Base-by-base conservation (phyloP, 257 asterid genomes). In the Ajuga chamaepitys region DNA sequence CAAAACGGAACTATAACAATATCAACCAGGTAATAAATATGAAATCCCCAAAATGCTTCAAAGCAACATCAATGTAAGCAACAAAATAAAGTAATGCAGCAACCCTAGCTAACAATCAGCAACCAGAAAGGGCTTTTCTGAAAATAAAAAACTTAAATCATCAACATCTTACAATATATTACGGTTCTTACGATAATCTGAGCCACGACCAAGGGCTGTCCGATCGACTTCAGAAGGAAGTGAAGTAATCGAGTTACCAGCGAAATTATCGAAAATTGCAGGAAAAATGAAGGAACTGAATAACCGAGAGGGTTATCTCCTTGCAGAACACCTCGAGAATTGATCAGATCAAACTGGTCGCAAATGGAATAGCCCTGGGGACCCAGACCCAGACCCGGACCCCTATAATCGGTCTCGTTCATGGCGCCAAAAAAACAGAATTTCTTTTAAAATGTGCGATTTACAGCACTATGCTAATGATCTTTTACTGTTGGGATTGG, bases 151-250 rank as follows among this genome's bases (percentile, higher is more conserved):
- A 45, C 21, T 25, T 7, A 60, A 57, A 4, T 11, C 5, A 64
- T 17, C 32, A 26, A 22, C 9, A 62, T 32, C 14, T 0, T 0
- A 56, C n/a, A 16, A 63, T 59, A 35, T 9, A 6, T 21, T 22
- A 30, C 1, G 40, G 65, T 20, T 46, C 86, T 83, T 69, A 86
- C 95, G 24, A 84, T 82, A 76, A 86, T 86, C 67, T 86, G 95
- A 55, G 88, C 80, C 41, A 86, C 83, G 55, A 84, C 77, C 66
- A 81, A 55, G 71, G 95, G 91, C 57, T 86, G 88, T 69, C 87
- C 84, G 26, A 80, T 26, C 16, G 87, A 88, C 69, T 54, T 80
- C 68, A 86, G 88, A 57, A 86, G 63, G 75, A 68, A 78, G 59
- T 80, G 83, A 32, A 80, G 4, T 34, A 60, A n/a, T 20, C 83